These are phyloP conservation scores for Aristolochia californica DNA, from an alignment of 164 flowering plant genomes.

Conservation along the genomic window DNA sequence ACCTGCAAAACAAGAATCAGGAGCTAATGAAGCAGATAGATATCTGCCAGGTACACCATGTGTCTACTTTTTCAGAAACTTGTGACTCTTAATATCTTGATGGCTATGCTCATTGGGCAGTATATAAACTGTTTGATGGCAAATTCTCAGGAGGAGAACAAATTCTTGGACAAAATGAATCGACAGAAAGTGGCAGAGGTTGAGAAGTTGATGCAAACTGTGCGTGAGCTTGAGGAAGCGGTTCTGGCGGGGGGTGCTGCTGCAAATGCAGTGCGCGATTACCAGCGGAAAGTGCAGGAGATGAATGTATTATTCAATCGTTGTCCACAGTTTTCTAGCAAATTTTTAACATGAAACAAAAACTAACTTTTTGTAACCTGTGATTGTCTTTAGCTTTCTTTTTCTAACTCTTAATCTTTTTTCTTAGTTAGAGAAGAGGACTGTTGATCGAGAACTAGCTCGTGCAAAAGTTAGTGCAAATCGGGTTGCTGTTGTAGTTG, in stretches of 20 bases:
- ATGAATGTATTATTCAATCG: slow-evolving; percentile 36
- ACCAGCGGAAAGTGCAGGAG: slow-evolving; percentile 60
- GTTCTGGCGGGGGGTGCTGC: slow-evolving; percentile 73
- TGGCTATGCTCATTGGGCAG: background rate
- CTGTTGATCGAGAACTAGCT: slow-evolving; percentile 67
- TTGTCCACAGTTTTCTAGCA: background rate
- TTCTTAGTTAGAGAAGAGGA: slow-evolving; percentile 57
- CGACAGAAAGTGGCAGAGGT: slow-evolving; percentile 63
- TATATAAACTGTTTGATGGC: background rate
- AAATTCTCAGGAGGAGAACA: slow-evolving; percentile 49
- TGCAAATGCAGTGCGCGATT: slow-evolving; percentile 73
- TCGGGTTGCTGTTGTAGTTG: slow-evolving; percentile 74
- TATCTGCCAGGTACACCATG: slow-evolving; percentile 55
- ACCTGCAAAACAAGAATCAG: slow-evolving; percentile 69
- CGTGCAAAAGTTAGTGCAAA: slow-evolving; percentile 73
- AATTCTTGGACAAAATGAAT: slow-evolving; percentile 61
- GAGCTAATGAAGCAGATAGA: slow-evolving; percentile 65
- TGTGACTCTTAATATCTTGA: background rate
- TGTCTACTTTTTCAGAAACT: background rate
- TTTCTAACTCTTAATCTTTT: background rate
- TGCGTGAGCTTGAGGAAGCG: slow-evolving; percentile 66
- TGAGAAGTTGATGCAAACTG: slow-evolving; percentile 64
- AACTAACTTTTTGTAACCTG: background rate
- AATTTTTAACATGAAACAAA: background rate
- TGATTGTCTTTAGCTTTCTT: background rate